Conservation (phyloP, 225 moss, liverwort and hornwort genomes). For the Marchantia polymorpha region DNA sequence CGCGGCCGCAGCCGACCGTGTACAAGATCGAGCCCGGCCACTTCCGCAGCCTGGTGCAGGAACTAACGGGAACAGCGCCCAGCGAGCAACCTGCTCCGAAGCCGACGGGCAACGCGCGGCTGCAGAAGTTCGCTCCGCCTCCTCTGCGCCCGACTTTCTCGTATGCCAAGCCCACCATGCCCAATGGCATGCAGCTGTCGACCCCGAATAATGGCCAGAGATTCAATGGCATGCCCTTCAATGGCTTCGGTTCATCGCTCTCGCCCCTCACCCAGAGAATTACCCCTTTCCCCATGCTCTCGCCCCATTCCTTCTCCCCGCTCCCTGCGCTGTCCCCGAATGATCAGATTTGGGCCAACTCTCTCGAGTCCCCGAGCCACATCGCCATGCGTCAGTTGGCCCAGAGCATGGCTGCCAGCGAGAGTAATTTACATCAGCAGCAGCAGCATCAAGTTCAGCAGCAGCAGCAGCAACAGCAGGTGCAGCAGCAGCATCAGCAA, state of each 20-base stretch:
- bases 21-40: constrained; percentile 87
- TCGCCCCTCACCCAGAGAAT: constrained; percentile 61
- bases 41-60: constrained; percentile 82
- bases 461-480: constrained; percentile 2
- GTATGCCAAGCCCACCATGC: constrained; percentile 39
- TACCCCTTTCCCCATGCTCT: constrained; percentile 52
- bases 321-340: constrained; percentile 75
- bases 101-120: constrained; percentile 60
- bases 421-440: constrained; percentile 36
- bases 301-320: constrained; percentile 82
- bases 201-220: constrained; percentile 41
- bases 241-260: constrained; percentile 42
- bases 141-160: constrained; percentile 69
- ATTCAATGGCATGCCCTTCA: constrained; percentile 48
- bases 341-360: constrained; percentile 78
- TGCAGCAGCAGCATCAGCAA: constrained; percentile 19
- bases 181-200: constrained; percentile 30
- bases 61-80: constrained; percentile 76
- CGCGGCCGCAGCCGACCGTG: constrained; percentile 67
- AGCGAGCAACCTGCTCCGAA: constrained; percentile 46
- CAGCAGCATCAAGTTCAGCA: constrained; percentile 4
- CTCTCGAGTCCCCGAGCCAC: constrained; percentile 65
- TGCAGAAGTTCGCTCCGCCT: constrained; percentile 85
- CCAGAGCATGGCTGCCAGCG: constrained; percentile 48
- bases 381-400: constrained; percentile 68